These are phyloP conservation scores for Ophiostoma pallidulum DNA, from an alignment of 2,329 filamentous ascomycete genomes.

Conservation along the genomic window DNA sequence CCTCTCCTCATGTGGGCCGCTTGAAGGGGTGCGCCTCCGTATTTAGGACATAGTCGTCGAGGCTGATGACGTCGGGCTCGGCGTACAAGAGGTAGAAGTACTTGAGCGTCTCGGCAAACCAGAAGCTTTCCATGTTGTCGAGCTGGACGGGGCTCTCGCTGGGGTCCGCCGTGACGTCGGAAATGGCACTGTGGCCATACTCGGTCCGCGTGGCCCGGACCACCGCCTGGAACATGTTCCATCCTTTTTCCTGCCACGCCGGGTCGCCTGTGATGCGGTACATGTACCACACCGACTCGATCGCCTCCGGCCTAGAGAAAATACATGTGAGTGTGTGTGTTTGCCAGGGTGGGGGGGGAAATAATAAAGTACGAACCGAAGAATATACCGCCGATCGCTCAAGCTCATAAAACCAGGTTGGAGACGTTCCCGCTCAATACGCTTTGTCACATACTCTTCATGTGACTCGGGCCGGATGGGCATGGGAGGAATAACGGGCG, in stretches of 20 bases:
- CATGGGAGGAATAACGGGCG: conserved; percentile 22
- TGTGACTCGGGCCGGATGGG: conserved; percentile 39
- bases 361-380: conserved; percentile 39
- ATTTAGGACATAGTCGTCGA: conserved; percentile 61
- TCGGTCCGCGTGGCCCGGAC: conserved; percentile 55
- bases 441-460: conserved; percentile 40
- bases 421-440: conserved; percentile 35
- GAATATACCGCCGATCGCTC: conserved; percentile 43
- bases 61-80: conserved; percentile 52
- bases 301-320: conserved; percentile 66
- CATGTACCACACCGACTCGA: conserved; percentile 82
- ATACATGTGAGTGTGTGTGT: background rate
- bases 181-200: conserved; percentile 60
- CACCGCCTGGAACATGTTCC: conserved; percentile 74
- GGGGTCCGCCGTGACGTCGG: conserved; percentile 44
- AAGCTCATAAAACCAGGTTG: conserved; percentile 43
- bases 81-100: conserved; percentile 82
- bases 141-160: conserved; percentile 24
- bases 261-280: conserved; percentile 79
- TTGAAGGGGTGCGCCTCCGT: conserved; percentile 53
- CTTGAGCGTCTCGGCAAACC: conserved; percentile 84
- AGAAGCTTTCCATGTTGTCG: conserved; percentile 80
- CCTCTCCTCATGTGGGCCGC: conserved; percentile 28
- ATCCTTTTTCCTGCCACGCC: conserved; percentile 69
- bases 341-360: background rate